A percentile compares a stretch with the other conserved stretches of the same genome.
phyloP scores from a whole-genome alignment of 1,284 basidiomycete genomes.

The Earliella scabrosa region DNA sequence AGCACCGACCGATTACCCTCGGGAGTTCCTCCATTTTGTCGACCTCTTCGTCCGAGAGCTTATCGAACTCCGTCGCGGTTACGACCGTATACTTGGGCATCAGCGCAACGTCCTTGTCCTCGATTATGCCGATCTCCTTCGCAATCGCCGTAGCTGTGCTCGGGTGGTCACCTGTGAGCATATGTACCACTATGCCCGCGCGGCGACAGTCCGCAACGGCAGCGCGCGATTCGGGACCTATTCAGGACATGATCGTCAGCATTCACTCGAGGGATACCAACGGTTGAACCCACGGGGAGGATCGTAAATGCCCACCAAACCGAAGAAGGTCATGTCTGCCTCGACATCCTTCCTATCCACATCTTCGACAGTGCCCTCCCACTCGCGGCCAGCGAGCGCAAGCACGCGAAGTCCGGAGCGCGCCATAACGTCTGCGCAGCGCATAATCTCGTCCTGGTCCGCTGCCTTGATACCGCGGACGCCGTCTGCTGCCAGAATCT shows the following conservation, averaged over 20 bases:
- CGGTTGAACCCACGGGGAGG: constrained; percentile 60
- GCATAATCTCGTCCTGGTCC: constrained; percentile 46
- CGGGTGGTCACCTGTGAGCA: constrained; percentile 50
- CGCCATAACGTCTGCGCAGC: constrained; percentile 57
- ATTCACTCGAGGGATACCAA: no score
- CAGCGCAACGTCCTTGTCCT: constrained; percentile 38
- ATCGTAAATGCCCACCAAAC: constrained; percentile 70
- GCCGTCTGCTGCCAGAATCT: constrained; percentile 14
- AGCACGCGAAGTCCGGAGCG: constrained; percentile 57
- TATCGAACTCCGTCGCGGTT: constrained; percentile 67
- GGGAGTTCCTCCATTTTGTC: constrained; percentile 58
- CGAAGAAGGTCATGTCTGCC: constrained; percentile 60
- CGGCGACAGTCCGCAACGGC: constrained; percentile 66
- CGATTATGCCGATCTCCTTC: constrained; percentile 54
- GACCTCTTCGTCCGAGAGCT: constrained; percentile 62
- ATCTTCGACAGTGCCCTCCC: neutral
- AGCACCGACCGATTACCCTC: constrained; percentile 62
- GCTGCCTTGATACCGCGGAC: constrained; percentile 34
- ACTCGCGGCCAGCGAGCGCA: constrained; percentile 37
- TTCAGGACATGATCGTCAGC: no score
- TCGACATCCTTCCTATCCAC: constrained; percentile 55
- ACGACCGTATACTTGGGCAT: constrained; percentile 38
- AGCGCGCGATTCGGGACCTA: constrained; percentile 55
- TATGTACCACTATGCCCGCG: constrained; percentile 71
- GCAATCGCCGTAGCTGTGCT: constrained; percentile 51